Evolutionary conservation across 2,329 filamentous ascomycete genomes (phyloP), one percentile per base, ranked within the genome.

Genomic region (Immersiporthe knoxdaviesiana): DNA sequence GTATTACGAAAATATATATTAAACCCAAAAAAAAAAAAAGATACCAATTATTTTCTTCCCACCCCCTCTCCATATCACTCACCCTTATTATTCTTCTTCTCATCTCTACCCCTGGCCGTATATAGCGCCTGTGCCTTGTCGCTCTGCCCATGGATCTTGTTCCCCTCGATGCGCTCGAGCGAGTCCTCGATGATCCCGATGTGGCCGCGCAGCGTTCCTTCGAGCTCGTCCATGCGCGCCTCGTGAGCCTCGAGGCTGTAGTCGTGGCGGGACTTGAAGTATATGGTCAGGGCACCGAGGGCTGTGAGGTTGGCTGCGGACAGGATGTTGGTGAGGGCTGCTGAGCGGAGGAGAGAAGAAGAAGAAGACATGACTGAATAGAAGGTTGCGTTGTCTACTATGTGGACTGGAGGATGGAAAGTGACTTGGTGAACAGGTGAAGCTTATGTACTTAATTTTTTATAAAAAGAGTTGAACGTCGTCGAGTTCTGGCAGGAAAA

Each of bases 161-260:
- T 60, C 35, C 65, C 65, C 44, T 70, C 68, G n/a, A 70, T 63
- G 18, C 68, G 68, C 61, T 68, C 65, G 16, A 68, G 65, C 54
- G 68, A 70, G 52, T 70, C 68, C 39, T 68, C 61, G 32, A 70
- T 58, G 10, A 70, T 24, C 16, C 68, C 68, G 11, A 70, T 65
- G 30, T 70, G 65, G 16, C 65, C 68, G 27, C 68, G 68, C 54
- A 68, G 58, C 32, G 68, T 70, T 4, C 65, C 68, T 47, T 70
- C 68, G 10, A 70, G 65, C 65, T 67, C 68, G 54, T 68, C 65
- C 65, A 70, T 70, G 35, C 65, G 61, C 1, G 65, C 61, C 27
- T 70, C 68, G 61, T 70, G 65, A 11, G 44, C 61, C 44, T 65
- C 68, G 52, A 68, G 65, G 56, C 54, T 61, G 65, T 60, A 56